Evolutionary conservation across 768 basidiomycete species (phyloP), one percentile per base, ranked within the genome.

Genomic region (Podaxis mareebaensis): DNA sequence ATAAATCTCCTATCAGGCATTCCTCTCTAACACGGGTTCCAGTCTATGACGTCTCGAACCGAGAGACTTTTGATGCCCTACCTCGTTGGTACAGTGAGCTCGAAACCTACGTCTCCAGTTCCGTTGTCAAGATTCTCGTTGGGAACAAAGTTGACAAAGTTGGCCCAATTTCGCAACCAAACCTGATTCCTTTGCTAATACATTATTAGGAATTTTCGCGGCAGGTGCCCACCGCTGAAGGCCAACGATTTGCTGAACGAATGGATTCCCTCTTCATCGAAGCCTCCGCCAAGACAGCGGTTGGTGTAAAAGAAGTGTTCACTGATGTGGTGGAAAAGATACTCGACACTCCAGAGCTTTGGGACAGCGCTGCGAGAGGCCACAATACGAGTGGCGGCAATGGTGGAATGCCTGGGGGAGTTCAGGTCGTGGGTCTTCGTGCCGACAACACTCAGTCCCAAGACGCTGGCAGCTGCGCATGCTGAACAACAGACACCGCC

Each of bases 11-110:
- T n/a, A 22, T 39, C 26, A 1, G 11, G 26, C 20, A 20, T 24
- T n/a, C 42, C 20, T 12, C 15, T 20, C 36, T 24, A 38, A 40
- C 20, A 20, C 15, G 22, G 20, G 12, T n/a, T 8, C 11, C 36
- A 95, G 96, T 99, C 3, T 99, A 99, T 75, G 97, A 99, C 75
- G 93, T 98, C 39, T 85, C 96, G 6, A 95, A 90, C 67, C 85
- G 95, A 38, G 91, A 93, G 74, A 93, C 95, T 0, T 99, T 96
- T 71, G 95, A 98, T 22, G 92, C 94, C 8, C 85, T 99, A n/a
- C 90, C 94, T 15, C 83, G 89, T 63, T 99, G 97, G 97, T 90
- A 86, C 72, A 85, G 86, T 56, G 96, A 98, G 72, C 87, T 99
- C 5, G 95, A 98, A 71, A 96, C 93, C 11, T 98, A 97, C 72